These are phyloP conservation scores for Scheffersomyces stambukii DNA, from an alignment of 1,139 yeast genomes.

Conservation along the genomic window DNA sequence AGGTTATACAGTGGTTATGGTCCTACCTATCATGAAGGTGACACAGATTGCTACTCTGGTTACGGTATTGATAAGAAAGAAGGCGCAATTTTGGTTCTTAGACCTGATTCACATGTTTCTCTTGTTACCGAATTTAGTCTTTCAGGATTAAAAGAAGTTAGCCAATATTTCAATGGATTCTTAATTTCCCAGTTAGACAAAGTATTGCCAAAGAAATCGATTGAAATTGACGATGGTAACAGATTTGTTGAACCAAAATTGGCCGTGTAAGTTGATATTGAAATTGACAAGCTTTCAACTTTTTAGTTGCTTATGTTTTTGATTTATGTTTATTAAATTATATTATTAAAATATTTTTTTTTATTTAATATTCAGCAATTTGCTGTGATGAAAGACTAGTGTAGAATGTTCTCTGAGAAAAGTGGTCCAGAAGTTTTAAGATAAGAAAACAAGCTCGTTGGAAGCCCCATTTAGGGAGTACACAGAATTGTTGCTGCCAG, in stretches of 20 bases:
- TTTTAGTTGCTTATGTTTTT: background rate
- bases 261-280: constrained; percentile 7
- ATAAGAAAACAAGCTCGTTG: no score
- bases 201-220: constrained; percentile 7
- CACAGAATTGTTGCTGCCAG: no score
- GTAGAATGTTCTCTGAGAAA: background rate
- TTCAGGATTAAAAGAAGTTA: constrained; percentile 17
- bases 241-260: constrained; percentile 11
- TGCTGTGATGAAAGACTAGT: background rate
- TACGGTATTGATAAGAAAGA: constrained; percentile 21
- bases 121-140: constrained; percentile 14
- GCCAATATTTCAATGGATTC: constrained; percentile 16
- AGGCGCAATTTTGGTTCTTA: constrained; percentile 23
- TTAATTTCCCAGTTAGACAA: constrained; percentile 16
- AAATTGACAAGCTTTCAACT: background rate
- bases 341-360: background rate
- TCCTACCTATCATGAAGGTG: constrained; percentile 8
- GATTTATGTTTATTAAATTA: background rate
- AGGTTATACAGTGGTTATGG: constrained; percentile 21
- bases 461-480: no score
- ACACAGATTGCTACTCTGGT: constrained; percentile 17
- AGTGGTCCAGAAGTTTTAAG: no score
- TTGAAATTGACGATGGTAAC: constrained; percentile 5
- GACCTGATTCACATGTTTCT: constrained; percentile 35
- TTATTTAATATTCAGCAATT: background rate